Evolutionary conservation across 2,329 filamentous ascomycete species (phyloP).

Genomic region (Ceratocystis colombiana): DNA sequence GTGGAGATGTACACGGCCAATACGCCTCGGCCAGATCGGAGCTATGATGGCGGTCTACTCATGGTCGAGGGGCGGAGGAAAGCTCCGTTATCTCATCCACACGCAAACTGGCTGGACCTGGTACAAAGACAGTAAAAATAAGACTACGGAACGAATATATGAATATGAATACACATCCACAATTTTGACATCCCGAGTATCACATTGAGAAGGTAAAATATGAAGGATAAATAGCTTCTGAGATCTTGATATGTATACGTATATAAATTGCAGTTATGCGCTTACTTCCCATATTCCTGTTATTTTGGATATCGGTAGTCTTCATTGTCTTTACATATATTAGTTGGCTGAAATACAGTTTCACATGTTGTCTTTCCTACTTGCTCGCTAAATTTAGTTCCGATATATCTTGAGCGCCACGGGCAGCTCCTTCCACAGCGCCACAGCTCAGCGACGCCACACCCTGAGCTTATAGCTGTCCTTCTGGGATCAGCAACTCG

Average conservation of each 20-base stretch:
- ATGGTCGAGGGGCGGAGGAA: background rate
- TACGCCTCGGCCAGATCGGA: background rate
- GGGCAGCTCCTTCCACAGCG: background rate
- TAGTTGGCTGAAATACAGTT: background rate
- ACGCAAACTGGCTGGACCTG: background rate
- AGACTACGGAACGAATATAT: slow-evolving; percentile 6
- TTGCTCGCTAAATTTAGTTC: too few relatives aligned
- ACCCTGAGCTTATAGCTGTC: slow-evolving; percentile 18
- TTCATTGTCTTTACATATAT: background rate
- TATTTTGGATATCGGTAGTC: too few relatives aligned
- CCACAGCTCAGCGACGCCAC: slow-evolving; percentile 10
- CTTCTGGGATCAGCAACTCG: slow-evolving; percentile 8
- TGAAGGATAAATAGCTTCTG: too few relatives aligned
- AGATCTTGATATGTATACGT: too few relatives aligned
- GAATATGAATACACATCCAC: slow-evolving; percentile 1
- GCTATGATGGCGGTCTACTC: background rate
- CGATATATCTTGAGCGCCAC: background rate
- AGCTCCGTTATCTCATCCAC: background rate
- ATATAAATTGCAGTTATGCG: background rate
- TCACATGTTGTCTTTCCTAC: background rate
- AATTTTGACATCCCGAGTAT: background rate
- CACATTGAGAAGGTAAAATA: background rate
- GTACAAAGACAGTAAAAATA: slow-evolving; percentile 3
- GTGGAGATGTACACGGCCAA: background rate
- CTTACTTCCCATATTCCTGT: too few relatives aligned